Evolutionary conservation across 768 basidiomycete genomes (phyloP).

Genomic region (Terana coerulea): DNA sequence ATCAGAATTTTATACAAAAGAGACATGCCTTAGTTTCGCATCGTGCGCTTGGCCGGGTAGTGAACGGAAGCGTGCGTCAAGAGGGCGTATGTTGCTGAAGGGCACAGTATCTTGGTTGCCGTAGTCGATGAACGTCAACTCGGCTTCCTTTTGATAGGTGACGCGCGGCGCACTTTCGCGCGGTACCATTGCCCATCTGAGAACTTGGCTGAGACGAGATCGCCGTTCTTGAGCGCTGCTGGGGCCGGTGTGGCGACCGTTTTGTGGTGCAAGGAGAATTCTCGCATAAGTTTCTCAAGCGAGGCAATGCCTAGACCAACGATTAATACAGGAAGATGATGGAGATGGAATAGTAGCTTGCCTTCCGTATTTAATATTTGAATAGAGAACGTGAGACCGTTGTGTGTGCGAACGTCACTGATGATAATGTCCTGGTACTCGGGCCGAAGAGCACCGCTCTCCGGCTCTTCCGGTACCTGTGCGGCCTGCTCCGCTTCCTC

Average conservation of each 20-base stretch:
- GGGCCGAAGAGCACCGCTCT: conserved; percentile 56
- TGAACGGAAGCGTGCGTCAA: conserved; percentile 86
- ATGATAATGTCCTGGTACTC: conserved; percentile 93
- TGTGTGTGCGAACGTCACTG: conserved; percentile 74
- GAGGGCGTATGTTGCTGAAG: conserved; percentile 81
- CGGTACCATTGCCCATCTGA: conserved; percentile 95
- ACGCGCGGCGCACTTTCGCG: conserved; percentile 76
- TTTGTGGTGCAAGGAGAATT: conserved; percentile 86
- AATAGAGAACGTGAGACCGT: conserved; percentile 84
- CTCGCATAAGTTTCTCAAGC: conserved; percentile 90
- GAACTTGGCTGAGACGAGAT: conserved; percentile 93
- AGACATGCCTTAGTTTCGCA: conserved; percentile 76
- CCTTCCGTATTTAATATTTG: conserved; percentile 92
- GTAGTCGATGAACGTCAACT: conserved; percentile 93
- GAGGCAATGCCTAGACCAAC: conserved; percentile 71
- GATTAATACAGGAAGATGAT: neutral
- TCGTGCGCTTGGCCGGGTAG: conserved; percentile 94
- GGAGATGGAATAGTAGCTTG: conserved; percentile 26
- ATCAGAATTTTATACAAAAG: neutral
- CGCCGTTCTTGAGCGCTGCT: conserved; percentile 80
- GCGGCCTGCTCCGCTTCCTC: conserved; percentile 58
- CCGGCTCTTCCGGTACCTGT: conserved; percentile 42
- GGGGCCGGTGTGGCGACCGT: conserved; percentile 57
- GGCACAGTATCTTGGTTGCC: conserved; percentile 90
- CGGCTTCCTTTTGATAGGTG: conserved; percentile 88